phyloP scores from a whole-genome alignment of 768 basidiomycete species.

The Kwoniella dendrophila region DNA sequence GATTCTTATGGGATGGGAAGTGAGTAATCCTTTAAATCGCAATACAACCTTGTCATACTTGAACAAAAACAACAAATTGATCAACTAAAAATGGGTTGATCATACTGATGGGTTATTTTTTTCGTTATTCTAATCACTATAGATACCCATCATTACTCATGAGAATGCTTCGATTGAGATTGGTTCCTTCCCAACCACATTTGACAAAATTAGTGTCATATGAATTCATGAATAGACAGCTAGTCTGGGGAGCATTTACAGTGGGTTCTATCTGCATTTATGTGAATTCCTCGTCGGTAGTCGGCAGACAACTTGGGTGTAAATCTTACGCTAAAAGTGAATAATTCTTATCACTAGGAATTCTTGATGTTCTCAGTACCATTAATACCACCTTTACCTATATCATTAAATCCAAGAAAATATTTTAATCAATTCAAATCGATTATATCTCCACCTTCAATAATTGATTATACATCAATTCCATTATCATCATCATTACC shows the following conservation, averaged over 20 bases:
- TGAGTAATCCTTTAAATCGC: too few relatives aligned
- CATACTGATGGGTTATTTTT: too few relatives aligned
- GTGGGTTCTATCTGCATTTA: slow-evolving; percentile 60
- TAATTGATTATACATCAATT: slow-evolving; percentile 28
- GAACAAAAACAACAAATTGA: neutral
- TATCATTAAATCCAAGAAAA: slow-evolving; percentile 23
- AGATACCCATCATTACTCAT: slow-evolving; percentile 87
- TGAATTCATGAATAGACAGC: slow-evolving; percentile 98
- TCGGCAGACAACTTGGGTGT: too few relatives aligned
- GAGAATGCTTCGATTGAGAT: slow-evolving; percentile 71
- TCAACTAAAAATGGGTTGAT: too few relatives aligned
- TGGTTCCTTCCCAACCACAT: slow-evolving; percentile 71
- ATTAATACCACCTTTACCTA: slow-evolving; percentile 66
- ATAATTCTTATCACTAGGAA: slow-evolving; percentile 67
- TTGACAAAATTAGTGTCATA: slow-evolving; percentile 86
- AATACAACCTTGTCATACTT: too few relatives aligned
- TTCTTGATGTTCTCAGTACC: slow-evolving; percentile 91
- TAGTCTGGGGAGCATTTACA: slow-evolving; percentile 99
- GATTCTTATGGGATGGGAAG: slow-evolving; percentile 86
- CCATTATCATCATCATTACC: slow-evolving; percentile 13
- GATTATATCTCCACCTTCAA: slow-evolving; percentile 19
- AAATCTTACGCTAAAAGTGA: too few relatives aligned
- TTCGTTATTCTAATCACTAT: neutral
- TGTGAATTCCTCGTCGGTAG: too few relatives aligned
- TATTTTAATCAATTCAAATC: slow-evolving; percentile 26